Percentiles rank a stretch among this genome's conserved stretches.
phyloP scores from a whole-genome alignment of 495 filamentous ascomycete species.

The Geopyxis carbonaria region DNA sequence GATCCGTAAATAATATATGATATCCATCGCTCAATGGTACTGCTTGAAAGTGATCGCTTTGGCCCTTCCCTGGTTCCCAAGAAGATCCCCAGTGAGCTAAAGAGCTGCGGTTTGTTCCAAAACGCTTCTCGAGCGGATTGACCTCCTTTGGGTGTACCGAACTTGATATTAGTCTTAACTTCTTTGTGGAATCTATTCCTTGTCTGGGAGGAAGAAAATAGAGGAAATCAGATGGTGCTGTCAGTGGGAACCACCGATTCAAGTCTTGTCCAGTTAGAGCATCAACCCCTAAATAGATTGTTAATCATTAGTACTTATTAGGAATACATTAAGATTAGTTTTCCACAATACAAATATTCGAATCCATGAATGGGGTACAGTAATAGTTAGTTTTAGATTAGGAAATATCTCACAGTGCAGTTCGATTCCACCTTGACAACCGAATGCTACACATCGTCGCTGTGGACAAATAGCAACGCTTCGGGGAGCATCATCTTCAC shows the following conservation, averaged over 20 bases:
- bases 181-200: constrained; percentile 36
- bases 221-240: constrained; percentile 46
- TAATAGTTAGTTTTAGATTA: not conserved
- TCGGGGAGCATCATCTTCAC: constrained; percentile 45
- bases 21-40: constrained; percentile 52
- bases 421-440: constrained; percentile 49
- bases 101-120: constrained; percentile 16
- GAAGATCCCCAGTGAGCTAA: constrained; percentile 15
- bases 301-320: not conserved
- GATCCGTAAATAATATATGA: constrained; percentile 55
- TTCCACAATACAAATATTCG: not conserved
- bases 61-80: constrained; percentile 22
- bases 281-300: constrained; percentile 33
- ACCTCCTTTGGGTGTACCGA: constrained; percentile 33
- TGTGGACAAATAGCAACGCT: constrained; percentile 54
- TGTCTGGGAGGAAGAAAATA: constrained; percentile 46
- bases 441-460: constrained; percentile 52
- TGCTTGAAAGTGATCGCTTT: constrained; percentile 49
- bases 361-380: not conserved
- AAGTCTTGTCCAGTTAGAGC: constrained; percentile 40
- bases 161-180: constrained; percentile 52
- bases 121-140: constrained; percentile 16
- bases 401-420: constrained; percentile 37
- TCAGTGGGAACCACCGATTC: constrained; percentile 49
- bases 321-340: too few relatives aligned